Conservation (phyloP, 169 alveolate species). For the Theileria annulata region DNA sequence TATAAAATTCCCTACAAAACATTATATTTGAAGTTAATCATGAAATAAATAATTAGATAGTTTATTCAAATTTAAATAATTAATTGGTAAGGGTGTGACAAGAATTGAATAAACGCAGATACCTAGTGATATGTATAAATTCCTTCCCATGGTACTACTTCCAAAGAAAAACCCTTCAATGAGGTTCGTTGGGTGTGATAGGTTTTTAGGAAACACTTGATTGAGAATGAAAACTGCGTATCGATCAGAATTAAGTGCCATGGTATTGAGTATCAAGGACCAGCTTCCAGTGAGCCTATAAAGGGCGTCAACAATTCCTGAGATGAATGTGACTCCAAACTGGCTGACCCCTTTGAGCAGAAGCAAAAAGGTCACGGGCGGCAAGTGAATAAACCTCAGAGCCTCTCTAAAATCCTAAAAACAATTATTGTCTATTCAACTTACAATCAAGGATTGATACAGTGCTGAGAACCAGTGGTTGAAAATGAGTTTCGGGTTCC, state of each 20-base stretch:
- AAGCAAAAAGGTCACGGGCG: constrained; percentile 48
- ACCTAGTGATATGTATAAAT: constrained; percentile 65
- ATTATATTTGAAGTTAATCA: constrained; percentile 45
- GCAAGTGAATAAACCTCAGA: constrained; percentile 51
- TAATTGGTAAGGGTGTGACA: neutral
- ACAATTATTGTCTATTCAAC: neutral
- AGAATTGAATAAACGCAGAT: neutral
- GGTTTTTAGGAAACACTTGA: constrained; percentile 61
- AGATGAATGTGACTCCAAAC: constrained; percentile 27
- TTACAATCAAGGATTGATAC: constrained; percentile 27
- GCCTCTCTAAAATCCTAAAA: constrained; percentile 49
- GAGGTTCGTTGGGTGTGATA: constrained; percentile 75
- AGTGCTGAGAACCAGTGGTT: constrained; percentile 76
- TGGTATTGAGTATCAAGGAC: constrained; percentile 45
- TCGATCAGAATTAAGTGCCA: constrained; percentile 58
- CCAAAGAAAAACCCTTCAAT: constrained; percentile 74
- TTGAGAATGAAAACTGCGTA: constrained; percentile 59
- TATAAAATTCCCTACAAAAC: constrained; percentile 55
- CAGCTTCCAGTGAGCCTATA: constrained; percentile 65
- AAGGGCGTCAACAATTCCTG: constrained; percentile 66
- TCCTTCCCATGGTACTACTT: constrained; percentile 65
- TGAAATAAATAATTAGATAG: too few relatives aligned
- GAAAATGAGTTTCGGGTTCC: constrained; percentile 76
- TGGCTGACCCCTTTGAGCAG: constrained; percentile 43
- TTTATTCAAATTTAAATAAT: neutral